phyloP scores from a whole-genome alignment of 2,329 filamentous ascomycete species.

The Pyrenochaeta sp. region DNA sequence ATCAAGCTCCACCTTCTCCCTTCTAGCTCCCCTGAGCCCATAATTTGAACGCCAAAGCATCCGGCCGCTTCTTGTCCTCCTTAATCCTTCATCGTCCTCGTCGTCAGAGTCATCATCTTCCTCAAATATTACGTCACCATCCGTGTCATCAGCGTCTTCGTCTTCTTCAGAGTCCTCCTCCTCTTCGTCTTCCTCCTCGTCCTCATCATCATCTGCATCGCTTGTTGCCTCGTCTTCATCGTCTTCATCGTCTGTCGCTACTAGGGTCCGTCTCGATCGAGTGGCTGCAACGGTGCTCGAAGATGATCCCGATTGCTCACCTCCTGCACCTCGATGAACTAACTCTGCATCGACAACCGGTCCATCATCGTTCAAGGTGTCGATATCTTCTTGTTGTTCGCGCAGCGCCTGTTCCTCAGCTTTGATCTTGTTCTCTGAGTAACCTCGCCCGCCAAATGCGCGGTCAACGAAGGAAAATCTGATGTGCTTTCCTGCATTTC shows the following conservation, averaged over 20 bases:
- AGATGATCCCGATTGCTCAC: constrained; percentile 11
- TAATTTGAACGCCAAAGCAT: constrained; percentile 60
- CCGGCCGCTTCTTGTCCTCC: constrained; percentile 45
- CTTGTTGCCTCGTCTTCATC: no score
- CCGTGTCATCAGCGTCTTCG: no score
- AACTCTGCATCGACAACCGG: constrained; percentile 46
- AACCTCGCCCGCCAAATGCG: constrained; percentile 67
- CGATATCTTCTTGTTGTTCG: constrained; percentile 56
- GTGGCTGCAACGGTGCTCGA: constrained; percentile 9
- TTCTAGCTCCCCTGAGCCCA: constrained; percentile 52
- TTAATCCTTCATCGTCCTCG: constrained; percentile 40
- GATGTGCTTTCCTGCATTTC: constrained; percentile 63
- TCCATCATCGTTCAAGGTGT: constrained; percentile 55
- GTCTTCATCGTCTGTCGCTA: constrained; percentile 4
- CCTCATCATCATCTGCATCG: constrained; percentile 38
- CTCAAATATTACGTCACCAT: no score
- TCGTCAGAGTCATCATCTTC: constrained; percentile 41
- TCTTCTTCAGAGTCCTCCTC: constrained; percentile 32
- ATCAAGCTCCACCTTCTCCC: constrained; percentile 61
- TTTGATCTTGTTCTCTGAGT: constrained; percentile 48
- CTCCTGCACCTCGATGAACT: constrained; percentile 15
- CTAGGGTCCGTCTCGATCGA: background rate
- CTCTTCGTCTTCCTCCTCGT: constrained; percentile 39
- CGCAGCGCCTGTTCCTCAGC: constrained; percentile 52
- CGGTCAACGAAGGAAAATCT: constrained; percentile 65